A percentile compares a stretch with the other conserved stretches of the same genome.
Conservation (phyloP, 257 asterid species). For the Anisodus acutangulus region DNA sequence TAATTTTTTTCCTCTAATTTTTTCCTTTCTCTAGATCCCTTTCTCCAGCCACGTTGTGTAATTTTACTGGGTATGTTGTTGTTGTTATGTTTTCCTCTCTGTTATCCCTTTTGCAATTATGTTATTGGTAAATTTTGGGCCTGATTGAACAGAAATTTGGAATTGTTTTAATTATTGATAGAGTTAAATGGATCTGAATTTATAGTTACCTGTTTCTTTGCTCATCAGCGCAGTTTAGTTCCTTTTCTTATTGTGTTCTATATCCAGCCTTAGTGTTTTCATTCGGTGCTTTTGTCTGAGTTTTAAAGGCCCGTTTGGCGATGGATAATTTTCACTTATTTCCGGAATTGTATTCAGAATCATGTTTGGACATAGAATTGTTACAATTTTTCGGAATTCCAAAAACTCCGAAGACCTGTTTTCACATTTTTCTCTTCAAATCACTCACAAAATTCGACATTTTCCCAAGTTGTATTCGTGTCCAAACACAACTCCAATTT, state of each 20-base stretch:
- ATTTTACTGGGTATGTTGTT: no score
- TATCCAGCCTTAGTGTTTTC: neutral
- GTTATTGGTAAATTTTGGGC: neutral
- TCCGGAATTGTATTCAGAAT: no score
- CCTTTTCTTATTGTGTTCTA: neutral
- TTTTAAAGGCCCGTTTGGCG: neutral
- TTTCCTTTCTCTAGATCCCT: no score
- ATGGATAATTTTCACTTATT: no score
- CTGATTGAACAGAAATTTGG: neutral
- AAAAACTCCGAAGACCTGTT: no score
- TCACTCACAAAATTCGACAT: no score
- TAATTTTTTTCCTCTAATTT: neutral
- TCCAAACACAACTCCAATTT: no score
- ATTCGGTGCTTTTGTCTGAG: neutral
- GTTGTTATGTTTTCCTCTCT: neutral
- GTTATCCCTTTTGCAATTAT: neutral
- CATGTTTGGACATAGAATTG: no score
- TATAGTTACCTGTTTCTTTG: neutral
- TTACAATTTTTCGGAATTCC: no score
- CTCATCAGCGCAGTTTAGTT: neutral
- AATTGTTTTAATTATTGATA: neutral
- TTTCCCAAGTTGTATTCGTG: no score
- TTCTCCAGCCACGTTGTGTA: no score
- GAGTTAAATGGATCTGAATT: conserved; percentile 28
- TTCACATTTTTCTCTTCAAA: no score